Conservation (phyloP, 2,329 filamentous ascomycete genomes). For the Amauroascus verrucosus region DNA sequence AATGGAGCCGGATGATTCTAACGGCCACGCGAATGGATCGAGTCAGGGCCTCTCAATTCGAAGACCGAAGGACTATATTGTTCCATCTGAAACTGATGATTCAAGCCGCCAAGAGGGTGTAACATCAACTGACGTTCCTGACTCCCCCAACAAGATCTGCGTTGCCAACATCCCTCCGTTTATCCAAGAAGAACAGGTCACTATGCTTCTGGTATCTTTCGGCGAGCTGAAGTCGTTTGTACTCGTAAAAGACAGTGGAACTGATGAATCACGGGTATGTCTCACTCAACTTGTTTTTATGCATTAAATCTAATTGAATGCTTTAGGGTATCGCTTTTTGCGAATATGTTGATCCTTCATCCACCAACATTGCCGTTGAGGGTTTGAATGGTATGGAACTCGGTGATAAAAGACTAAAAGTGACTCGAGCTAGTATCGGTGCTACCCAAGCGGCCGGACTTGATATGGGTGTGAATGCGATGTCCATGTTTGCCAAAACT, state of each 20-base stretch:
- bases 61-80: slow-evolving; percentile 94
- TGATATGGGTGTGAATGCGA: slow-evolving; percentile 93
- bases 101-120: slow-evolving; percentile 63
- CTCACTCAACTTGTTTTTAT: neutral
- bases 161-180: slow-evolving; percentile 81
- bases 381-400: slow-evolving; percentile 89
- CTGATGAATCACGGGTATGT: slow-evolving; percentile 75
- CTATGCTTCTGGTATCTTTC: slow-evolving; percentile 80
- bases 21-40: slow-evolving; percentile 45
- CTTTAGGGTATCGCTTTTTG: slow-evolving; percentile 87
- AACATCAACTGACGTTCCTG: slow-evolving; percentile 70
- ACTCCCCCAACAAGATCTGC: slow-evolving; percentile 91
- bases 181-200: slow-evolving; percentile 82
- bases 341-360: slow-evolving; percentile 69
- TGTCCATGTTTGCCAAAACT: slow-evolving; percentile 93
- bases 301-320: slow-evolving; percentile 16
- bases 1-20: slow-evolving; percentile 56
- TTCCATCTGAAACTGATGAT: slow-evolving; percentile 67
- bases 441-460: slow-evolving; percentile 84
- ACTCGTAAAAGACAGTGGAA: slow-evolving; percentile 74
- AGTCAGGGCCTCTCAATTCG: slow-evolving; percentile 57
- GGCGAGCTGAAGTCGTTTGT: slow-evolving; percentile 88
- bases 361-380: slow-evolving; percentile 77
- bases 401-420: slow-evolving; percentile 74
- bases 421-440: slow-evolving; percentile 81